phyloP scores from a whole-genome alignment of 2,329 filamentous ascomycete genomes.

The Fusarium concolor region DNA sequence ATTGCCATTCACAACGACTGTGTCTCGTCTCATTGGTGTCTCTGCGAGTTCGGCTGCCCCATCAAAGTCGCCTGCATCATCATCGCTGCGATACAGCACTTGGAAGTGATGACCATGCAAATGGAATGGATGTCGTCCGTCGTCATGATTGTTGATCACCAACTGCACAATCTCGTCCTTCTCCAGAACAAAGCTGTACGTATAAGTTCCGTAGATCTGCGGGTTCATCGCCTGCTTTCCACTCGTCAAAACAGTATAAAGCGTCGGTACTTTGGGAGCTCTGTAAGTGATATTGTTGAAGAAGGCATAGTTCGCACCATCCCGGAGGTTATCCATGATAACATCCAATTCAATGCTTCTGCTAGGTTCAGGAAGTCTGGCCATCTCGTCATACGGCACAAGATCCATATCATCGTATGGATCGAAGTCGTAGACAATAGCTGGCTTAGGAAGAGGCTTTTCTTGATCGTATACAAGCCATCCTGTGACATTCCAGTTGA shows the following conservation, averaged over 20 bases:
- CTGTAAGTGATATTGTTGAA: constrained; percentile 84
- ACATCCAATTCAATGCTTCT: constrained; percentile 72
- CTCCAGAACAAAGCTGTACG: constrained; percentile 75
- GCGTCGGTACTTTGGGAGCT: constrained; percentile 78
- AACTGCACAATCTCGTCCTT: constrained; percentile 78
- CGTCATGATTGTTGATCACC: constrained; percentile 80
- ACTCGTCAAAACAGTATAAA: constrained; percentile 79
- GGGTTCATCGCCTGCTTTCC: constrained; percentile 70
- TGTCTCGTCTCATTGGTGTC: constrained; percentile 75
- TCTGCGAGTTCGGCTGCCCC: constrained; percentile 60
- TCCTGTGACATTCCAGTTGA: constrained; percentile 77
- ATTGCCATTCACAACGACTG: constrained; percentile 71
- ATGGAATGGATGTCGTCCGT: constrained; percentile 79
- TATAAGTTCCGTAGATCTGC: constrained; percentile 72
- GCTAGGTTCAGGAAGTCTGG: constrained; percentile 70
- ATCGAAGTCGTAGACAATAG: constrained; percentile 69
- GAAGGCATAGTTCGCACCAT: constrained; percentile 72
- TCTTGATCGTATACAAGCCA: constrained; percentile 69
- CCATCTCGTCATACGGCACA: constrained; percentile 73
- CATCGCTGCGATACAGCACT: constrained; percentile 69
- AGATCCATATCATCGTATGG: constrained; percentile 80
- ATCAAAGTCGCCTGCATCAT: constrained; percentile 68
- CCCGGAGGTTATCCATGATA: constrained; percentile 69
- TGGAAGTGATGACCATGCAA: constrained; percentile 84
- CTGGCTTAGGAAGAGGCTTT: constrained; percentile 61